These are phyloP conservation scores for Schizopora paradoxa DNA, from an alignment of 1,284 basidiomycete genomes.

Conservation along the genomic window DNA sequence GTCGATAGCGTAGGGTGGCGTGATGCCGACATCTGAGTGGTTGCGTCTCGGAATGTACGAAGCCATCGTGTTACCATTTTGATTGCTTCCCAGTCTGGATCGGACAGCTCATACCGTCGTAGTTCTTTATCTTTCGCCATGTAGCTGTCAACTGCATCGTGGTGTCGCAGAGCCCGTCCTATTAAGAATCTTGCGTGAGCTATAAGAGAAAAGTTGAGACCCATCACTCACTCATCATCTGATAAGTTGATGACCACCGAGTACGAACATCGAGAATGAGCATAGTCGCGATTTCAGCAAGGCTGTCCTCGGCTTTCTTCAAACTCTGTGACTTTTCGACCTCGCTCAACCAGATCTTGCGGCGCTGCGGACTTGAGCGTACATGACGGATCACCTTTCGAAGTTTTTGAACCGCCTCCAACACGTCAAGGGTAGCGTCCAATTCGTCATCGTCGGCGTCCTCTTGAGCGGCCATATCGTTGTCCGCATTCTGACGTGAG, in stretches of 20 bases:
- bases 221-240: constrained; percentile 22
- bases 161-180: constrained; percentile 23
- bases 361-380: constrained; percentile 6
- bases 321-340: not conserved
- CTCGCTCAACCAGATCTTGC: constrained; percentile 10
- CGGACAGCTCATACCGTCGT: constrained; percentile 17
- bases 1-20: constrained; percentile 21
- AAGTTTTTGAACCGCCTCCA: constrained; percentile 3
- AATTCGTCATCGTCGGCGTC: too few species aligned
- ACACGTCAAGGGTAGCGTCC: too few species aligned
- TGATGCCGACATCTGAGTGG: constrained; percentile 27
- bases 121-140: constrained; percentile 18
- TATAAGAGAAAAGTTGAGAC: not conserved
- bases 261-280: constrained; percentile 25
- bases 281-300: constrained; percentile 11
- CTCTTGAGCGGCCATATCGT: too few species aligned
- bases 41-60: constrained; percentile 21
- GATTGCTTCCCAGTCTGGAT: constrained; percentile 23
- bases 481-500: not conserved
- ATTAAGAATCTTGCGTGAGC: constrained; percentile 1
- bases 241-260: constrained; percentile 26
- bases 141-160: constrained; percentile 17
- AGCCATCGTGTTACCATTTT: constrained; percentile 23
- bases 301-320: not conserved
- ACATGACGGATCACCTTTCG: constrained; percentile 8